phyloP scores from a whole-genome alignment of 1,284 basidiomycete genomes.

The Dichomitus squalens region DNA sequence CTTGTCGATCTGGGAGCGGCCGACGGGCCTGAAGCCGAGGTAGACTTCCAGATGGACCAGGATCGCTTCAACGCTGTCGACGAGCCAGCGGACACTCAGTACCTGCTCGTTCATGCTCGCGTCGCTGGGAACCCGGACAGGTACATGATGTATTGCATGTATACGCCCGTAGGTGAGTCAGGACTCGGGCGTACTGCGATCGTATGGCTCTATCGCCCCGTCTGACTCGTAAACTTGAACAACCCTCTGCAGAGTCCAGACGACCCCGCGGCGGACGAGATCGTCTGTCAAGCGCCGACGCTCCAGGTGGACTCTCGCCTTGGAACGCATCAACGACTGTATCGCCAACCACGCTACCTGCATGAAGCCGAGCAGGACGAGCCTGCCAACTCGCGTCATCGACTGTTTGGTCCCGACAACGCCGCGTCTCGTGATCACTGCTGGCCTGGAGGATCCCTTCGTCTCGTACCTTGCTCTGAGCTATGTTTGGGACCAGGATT shows the following conservation, averaged over 20 bases:
- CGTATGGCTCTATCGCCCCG: neutral
- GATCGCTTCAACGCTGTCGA: neutral
- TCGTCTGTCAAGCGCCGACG: neutral
- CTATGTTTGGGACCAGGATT: too few species aligned
- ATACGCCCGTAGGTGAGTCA: neutral
- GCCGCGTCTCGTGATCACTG: too few species aligned
- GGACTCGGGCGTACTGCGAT: too few species aligned
- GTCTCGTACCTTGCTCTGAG: too few species aligned
- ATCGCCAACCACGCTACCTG: neutral
- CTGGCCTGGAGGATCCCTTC: too few species aligned
- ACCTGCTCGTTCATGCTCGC: neutral
- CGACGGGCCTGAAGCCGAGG: neutral
- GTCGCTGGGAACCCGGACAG: neutral
- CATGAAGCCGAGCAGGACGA: neutral
- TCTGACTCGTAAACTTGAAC: too few species aligned
- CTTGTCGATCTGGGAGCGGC: neutral
- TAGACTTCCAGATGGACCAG: constrained; percentile 1
- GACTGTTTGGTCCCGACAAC: too few species aligned
- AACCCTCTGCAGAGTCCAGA: too few species aligned
- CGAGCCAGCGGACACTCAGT: neutral
- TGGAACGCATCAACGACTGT: neutral
- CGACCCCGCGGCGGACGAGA: constrained; percentile 11
- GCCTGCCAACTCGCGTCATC: too few species aligned
- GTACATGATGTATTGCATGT: neutral
- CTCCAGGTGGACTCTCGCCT: neutral